Evolutionary conservation across 176 grass and related monocot genomes (phyloP), one percentile per base, ranked within the genome.

Genomic region (Cenchrus americanus): DNA sequence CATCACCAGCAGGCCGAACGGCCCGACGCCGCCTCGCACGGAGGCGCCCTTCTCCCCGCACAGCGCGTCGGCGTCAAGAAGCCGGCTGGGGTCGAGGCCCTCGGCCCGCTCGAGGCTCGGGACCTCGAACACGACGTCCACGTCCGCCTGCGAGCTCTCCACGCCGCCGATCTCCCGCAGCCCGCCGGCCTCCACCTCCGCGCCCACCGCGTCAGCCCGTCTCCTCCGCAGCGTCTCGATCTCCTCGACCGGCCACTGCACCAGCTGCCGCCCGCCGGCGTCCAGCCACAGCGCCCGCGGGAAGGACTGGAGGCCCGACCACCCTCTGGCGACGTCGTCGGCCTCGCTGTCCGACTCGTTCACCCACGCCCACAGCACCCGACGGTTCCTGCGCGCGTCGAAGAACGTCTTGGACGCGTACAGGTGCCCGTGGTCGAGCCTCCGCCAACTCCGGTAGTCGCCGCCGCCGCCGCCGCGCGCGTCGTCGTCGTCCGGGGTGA

Each of bases 211-310:
- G 21, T 37, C 34, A 37, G 71, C 62, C 22, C 69, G 73, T 0
- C 78, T 24, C 14, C 17, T 75, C 68, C 90, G 83, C 14, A 96
- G 77, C 17, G 81, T 74, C 81, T 93, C 75, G 47, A 96, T 70
- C 84, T 96, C 91, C 75, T 96, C 91, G 34, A 91, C 68, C 6
- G 94, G 91, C 94, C 91, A 96, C 62, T 93, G 94, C 24, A 92
- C 53, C 26, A 91, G 90, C 73, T 77, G 85, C 62, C 42, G 73
- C 58, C 88, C 83, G 69, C 76, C 78, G 8, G 26, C 26, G 79
- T 96, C 90, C 0, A 96, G 66, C 90, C 94, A 91, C 21, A 96
- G 21, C 69, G 71, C 81, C 72, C 94, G 90, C 5, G 90, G 91
- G 52, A 93, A 72, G 63, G 81, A 62, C 94, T 85, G 88, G 46